A percentile compares a stretch with the other conserved stretches of the same genome.
These are phyloP conservation scores for Kernera saxatilis DNA, from an alignment of 345 rosid genomes.

Conservation along the genomic window DNA sequence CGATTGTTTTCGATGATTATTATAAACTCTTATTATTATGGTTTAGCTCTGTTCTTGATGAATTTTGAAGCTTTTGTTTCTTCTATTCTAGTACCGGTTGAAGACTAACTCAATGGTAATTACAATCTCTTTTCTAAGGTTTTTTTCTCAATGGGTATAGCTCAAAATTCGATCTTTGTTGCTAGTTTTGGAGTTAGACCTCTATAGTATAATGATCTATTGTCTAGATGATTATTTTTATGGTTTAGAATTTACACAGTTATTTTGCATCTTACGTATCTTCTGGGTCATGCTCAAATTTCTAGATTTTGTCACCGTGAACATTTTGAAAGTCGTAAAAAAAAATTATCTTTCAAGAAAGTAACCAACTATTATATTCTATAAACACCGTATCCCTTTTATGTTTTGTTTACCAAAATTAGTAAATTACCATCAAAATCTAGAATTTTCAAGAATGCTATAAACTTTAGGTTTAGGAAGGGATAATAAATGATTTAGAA, in stretches of 20 bases:
- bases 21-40: too few species aligned
- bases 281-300: neutral
- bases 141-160: neutral
- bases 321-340: too few species aligned
- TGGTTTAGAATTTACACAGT: neutral
- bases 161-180: neutral
- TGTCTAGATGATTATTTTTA: neutral
- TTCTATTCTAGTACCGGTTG: too few species aligned
- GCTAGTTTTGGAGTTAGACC: neutral
- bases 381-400: too few species aligned
- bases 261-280: neutral
- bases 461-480: neutral
- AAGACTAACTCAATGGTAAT: too few species aligned
- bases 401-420: neutral
- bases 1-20: neutral
- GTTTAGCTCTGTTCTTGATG: slow-evolving; percentile 29
- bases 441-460: neutral
- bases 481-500: neutral
- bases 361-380: too few species aligned
- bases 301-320: neutral
- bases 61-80: slow-evolving; percentile 36
- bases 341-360: too few species aligned
- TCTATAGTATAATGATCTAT: neutral
- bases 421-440: too few species aligned
- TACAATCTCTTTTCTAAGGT: neutral